Evolutionary conservation across 2,329 filamentous ascomycete species (phyloP), one percentile per base, ranked within the genome.

Genomic region (Pyrenochaeta sp.): DNA sequence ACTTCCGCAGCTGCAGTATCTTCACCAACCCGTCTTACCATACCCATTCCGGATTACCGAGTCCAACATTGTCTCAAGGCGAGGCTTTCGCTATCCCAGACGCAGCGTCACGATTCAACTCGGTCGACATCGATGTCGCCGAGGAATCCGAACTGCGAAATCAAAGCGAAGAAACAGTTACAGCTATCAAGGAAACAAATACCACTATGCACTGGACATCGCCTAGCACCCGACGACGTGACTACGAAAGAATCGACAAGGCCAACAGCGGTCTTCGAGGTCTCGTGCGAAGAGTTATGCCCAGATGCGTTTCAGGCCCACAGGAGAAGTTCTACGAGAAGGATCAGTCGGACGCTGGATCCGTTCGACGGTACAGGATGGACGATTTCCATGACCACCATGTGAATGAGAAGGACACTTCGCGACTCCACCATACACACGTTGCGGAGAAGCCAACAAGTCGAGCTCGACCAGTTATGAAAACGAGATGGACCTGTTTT

Each of bases 171-270:
- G 62, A 64, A 25, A 54, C 60, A 7, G 43, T 64, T 9, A 25
- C 55, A 3, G 24, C 43, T 15, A 32, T 55, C 5, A 56, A 64
- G 13, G 53, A 58, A 15, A 55, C 68, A 37, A 62, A 69, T 36
- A 77, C 73, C 1, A 74, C 71, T 4, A 78, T 72, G 63, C 72
- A 78, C 47, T 79, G 76, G 76, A 77, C 68, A 12, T 78, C 76
- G 4, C 72, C 73, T 0, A 67, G 65, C 59, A 77, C 76, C 8
- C 67, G 76, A 9, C 62, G 62, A 37, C 69, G 66, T 22, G 71
- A 79, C 52, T 79, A 79, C 56, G 72, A 72, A 24, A 65, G 73
- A 34, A 79, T 79, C 56, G 76, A 78, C 55, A 66, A 63, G 22
- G 72, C 72, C n/a, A 74, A 76, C 51, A 73, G 59, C n/a, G 77